phyloP scores from a whole-genome alignment of 164 flowering plant species.

The Malania oleifera region DNA sequence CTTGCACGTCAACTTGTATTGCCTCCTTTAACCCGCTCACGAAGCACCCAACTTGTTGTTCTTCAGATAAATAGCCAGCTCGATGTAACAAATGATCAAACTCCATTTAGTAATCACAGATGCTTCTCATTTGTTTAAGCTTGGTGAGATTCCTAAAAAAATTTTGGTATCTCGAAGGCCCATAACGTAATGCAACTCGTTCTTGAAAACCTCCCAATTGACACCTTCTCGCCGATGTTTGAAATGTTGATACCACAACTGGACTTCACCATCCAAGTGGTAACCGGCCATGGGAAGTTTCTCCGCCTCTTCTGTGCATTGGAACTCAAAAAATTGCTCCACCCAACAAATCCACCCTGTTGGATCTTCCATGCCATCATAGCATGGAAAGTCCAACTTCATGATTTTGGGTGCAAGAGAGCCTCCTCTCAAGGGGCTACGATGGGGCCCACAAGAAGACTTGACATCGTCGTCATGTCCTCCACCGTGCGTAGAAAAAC shows the following conservation, averaged over 20 bases:
- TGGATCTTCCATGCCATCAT: background rate
- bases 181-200: too few relatives aligned
- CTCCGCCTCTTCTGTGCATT: background rate
- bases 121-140: too few relatives aligned
- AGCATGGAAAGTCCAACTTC: background rate
- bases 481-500: background rate
- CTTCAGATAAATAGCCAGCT: too few relatives aligned
- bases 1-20: background rate
- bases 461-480: too few relatives aligned
- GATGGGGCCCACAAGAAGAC: background rate
- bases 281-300: background rate
- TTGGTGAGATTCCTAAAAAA: too few relatives aligned
- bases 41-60: background rate
- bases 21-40: background rate
- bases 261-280: background rate
- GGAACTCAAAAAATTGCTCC: background rate
- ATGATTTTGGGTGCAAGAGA: background rate
- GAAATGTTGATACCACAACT: conserved; percentile 3
- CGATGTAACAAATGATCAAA: too few relatives aligned
- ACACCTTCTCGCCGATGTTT: too few relatives aligned
- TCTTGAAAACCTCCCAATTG: too few relatives aligned
- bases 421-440: background rate
- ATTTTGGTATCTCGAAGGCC: too few relatives aligned
- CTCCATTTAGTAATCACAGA: too few relatives aligned
- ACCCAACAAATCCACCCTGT: background rate